These are phyloP conservation scores for Lonicera japonica DNA, from an alignment of 129 eudicot genomes.

Conservation along the genomic window DNA sequence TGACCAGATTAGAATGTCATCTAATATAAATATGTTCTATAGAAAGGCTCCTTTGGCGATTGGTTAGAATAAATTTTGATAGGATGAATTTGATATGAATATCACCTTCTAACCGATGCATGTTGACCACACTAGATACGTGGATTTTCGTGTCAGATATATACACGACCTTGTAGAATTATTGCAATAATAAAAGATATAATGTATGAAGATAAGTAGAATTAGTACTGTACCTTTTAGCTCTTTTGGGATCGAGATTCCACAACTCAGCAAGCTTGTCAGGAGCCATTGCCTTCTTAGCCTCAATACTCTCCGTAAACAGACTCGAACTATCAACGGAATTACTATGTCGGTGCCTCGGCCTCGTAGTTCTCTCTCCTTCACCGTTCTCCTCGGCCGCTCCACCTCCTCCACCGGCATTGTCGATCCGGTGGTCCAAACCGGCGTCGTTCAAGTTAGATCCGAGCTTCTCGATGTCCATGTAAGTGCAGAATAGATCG, in stretches of 20 bases:
- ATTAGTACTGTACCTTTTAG: constrained; percentile 51
- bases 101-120: no score
- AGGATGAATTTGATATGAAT: no score
- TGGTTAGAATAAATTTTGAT: no score
- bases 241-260: constrained; percentile 84
- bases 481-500: constrained; percentile 76
- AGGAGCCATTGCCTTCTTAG: constrained; percentile 96
- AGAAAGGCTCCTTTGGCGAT: no score
- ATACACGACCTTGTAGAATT: no score
- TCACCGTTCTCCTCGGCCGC: constrained; percentile 3
- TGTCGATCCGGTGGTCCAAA: constrained; percentile 15
- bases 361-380: constrained; percentile 28
- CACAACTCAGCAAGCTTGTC: constrained; percentile 89
- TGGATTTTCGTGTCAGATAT: no score
- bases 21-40: no score
- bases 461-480: constrained; percentile 75
- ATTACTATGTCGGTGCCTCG: constrained; percentile 59
- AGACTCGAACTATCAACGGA: constrained; percentile 61
- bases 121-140: no score
- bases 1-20: no score
- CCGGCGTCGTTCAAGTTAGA: constrained; percentile 28
- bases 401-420: constrained; percentile 69
- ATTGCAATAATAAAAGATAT: no score
- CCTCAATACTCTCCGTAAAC: constrained; percentile 55
- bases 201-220: neutral